Percentiles rank a stretch among this genome's conserved stretches.
Conservation (phyloP, 75 land plant genomes). For the Gnetum montanum region DNA sequence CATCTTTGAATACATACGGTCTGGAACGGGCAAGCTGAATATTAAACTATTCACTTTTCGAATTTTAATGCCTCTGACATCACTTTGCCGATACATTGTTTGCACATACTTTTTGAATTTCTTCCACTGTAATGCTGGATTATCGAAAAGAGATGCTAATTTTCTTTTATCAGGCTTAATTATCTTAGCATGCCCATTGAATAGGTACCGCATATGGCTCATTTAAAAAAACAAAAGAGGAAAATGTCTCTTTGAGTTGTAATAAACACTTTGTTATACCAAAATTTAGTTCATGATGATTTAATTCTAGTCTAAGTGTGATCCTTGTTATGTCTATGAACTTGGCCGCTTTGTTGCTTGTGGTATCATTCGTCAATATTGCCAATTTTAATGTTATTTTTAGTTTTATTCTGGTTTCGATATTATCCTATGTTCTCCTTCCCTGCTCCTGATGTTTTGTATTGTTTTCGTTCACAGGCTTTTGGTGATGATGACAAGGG, state of each 20-base stretch:
- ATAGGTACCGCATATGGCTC: conserved; percentile 84
- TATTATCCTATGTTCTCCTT: too few species aligned
- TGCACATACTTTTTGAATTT: conserved; percentile 62
- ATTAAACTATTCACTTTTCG: conserved; percentile 74
- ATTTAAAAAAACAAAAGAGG: conserved; percentile 95
- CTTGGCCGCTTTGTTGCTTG: too few species aligned
- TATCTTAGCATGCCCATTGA: conserved; percentile 89
- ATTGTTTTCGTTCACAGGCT: too few species aligned
- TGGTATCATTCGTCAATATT: too few species aligned
- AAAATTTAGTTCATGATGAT: too few species aligned
- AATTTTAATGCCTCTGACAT: conserved; percentile 67
- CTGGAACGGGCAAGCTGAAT: conserved; percentile 89
- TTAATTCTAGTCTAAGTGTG: too few species aligned
- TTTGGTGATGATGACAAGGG: too few species aligned
- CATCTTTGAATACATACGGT: too few species aligned
- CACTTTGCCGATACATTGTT: conserved; percentile 78
- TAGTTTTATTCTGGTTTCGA: too few species aligned
- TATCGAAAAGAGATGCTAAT: conserved; percentile 72
- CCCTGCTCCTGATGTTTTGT: too few species aligned
- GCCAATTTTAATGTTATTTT: too few species aligned
- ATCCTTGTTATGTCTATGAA: too few species aligned
- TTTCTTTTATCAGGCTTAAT: conserved; percentile 91
- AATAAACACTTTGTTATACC: conserved; percentile 96
- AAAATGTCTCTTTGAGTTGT: conserved; percentile 98
- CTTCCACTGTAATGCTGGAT: conserved; percentile 50